Evolutionary conservation across 805 yeast genomes (phyloP).

Genomic region (Candida berthetii): DNA sequence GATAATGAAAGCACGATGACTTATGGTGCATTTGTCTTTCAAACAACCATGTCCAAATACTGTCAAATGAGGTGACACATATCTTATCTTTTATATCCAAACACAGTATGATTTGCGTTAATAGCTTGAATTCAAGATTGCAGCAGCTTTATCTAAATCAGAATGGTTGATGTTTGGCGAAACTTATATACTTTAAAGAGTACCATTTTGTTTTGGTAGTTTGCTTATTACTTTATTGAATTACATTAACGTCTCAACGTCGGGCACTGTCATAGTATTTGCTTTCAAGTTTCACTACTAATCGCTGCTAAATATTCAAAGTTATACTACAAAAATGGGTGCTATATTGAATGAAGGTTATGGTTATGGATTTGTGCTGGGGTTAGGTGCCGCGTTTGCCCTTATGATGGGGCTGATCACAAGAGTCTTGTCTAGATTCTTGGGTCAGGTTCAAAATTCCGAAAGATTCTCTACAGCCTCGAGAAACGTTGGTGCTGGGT

Average conservation of each 20-base stretch:
- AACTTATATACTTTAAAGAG: neutral
- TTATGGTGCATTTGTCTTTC: no score
- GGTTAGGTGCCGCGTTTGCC: constrained; percentile 35
- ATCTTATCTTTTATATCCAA: no score
- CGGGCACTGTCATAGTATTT: neutral
- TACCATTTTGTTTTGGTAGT: neutral
- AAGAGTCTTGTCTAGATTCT: constrained; percentile 25
- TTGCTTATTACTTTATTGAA: no score
- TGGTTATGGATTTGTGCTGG: constrained; percentile 32
- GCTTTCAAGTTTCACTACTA: no score
- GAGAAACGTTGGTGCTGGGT: constrained; percentile 33
- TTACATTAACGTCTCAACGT: no score
- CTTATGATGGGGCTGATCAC: constrained; percentile 26
- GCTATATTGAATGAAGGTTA: constrained; percentile 8
- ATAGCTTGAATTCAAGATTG: no score
- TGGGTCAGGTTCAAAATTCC: constrained; percentile 35
- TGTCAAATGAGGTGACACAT: no score
- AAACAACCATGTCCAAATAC: no score
- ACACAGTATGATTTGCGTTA: no score
- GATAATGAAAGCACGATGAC: no score
- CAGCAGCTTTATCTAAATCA: no score
- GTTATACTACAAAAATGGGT: neutral
- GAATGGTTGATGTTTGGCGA: neutral
- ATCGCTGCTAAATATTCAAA: neutral
- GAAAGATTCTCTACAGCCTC: constrained; percentile 33